Conservation (phyloP, 169 alveolate species). For the Cryptosporidium canis region DNA sequence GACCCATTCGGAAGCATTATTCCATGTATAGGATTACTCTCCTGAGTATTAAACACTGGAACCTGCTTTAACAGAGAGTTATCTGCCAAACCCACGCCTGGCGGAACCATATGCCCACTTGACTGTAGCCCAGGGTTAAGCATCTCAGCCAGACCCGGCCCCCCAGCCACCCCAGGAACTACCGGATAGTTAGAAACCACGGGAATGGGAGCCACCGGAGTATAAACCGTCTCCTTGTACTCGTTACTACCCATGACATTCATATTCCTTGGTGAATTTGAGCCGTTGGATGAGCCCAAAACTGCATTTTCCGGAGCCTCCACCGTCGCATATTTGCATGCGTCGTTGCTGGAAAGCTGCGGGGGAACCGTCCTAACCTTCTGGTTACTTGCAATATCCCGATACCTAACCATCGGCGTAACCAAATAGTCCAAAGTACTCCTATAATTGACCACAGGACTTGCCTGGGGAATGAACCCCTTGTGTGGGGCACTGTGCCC, state of each 20-base stretch:
- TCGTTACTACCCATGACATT: slow-evolving; percentile 27
- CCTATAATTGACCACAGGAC: slow-evolving; percentile 54
- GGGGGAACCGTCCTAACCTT: slow-evolving; percentile 61
- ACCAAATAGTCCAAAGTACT: slow-evolving; percentile 59
- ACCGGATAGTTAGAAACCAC: background rate
- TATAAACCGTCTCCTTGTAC: slow-evolving; percentile 43
- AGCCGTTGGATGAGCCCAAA: background rate
- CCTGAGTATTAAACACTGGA: background rate
- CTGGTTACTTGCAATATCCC: slow-evolving; percentile 45
- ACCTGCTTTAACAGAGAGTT: background rate
- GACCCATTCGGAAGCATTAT: background rate
- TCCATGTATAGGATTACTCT: slow-evolving; percentile 15
- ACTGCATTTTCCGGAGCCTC: background rate
- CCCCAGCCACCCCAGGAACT: background rate
- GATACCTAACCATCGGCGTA: slow-evolving; percentile 64
- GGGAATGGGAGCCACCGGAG: slow-evolving; percentile 58
- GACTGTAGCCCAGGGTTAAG: background rate
- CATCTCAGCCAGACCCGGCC: background rate
- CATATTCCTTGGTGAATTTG: slow-evolving; percentile 46
- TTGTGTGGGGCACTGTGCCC: background rate
- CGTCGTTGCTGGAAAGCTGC: slow-evolving; percentile 53
- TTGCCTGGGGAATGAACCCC: slow-evolving; percentile 60
- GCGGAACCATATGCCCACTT: background rate
- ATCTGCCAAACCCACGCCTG: background rate
- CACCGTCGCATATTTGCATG: background rate